Evolutionary conservation across 495 filamentous ascomycete genomes (phyloP), one percentile per base, ranked within the genome.

Genomic region (Ascodesmis nigricans): DNA sequence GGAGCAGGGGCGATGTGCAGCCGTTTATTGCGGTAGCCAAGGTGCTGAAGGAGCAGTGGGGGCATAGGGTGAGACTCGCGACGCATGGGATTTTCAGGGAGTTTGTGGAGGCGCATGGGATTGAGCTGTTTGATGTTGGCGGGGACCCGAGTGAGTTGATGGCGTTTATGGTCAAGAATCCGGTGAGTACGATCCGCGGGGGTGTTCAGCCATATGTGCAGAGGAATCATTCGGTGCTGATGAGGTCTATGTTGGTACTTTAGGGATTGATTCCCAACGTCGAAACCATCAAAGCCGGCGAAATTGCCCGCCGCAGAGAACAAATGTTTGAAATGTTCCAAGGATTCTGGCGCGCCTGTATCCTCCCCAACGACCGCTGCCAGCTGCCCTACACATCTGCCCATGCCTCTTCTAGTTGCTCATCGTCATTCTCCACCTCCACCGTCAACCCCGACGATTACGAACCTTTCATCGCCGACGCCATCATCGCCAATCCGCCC

Each of bases 101-200:
- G 10, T 76, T 78, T 46, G 68, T 79, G 18, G 36, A 29, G 18
- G 44, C 35, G 22, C 38, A 41, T 34, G 48, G 48, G 2, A 38
- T 51, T 8, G 75, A 78, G 47, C 78, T 79, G 50, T 79, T 77
- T 50, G 62, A 61, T 37, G 65, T 79, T 21, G 74, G 74, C 3
- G 74, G 74, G 1, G 69, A 79, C 42, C 75, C 75, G 3, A 61
- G 69, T 1, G 69, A 79, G 53, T 50, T 79, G 21, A 79, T 79
- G 75, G 75, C 74, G 3, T 79, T 75, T 44, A 78, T 78, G 74
- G 74, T 79, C 23, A 78, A 78, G 52, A 75, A 79, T 53, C 75
- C 74, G 0, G 46, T 50, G 19, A 28, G 46, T 39, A 17, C 13
- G 8, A 4, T 8, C 14, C n/a, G n/a, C n/a, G n/a, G n/a, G n/a